Percentiles rank a stretch among this genome's conserved stretches.
Evolutionary conservation across 1,284 basidiomycete species (phyloP).

Genomic region (Trichosporon asahii): DNA sequence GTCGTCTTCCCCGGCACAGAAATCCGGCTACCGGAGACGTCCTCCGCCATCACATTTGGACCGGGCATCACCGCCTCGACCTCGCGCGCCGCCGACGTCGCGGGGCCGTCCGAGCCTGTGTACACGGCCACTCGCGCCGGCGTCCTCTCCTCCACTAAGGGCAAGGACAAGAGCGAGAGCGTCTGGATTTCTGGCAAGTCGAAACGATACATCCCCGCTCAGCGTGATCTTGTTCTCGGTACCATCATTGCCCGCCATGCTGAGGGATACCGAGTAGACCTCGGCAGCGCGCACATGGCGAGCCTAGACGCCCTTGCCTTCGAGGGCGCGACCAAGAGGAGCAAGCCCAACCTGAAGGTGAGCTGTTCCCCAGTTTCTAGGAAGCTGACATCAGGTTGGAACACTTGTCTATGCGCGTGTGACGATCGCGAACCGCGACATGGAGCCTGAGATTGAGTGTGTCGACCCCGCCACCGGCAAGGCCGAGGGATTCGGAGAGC

Average conservation of each 20-base stretch:
- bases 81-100: conserved; percentile 10
- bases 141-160: conserved; percentile 29
- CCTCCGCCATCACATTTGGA: conserved; percentile 38
- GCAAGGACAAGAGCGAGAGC: conserved; percentile 32
- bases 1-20: conserved; percentile 48
- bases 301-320: conserved; percentile 56
- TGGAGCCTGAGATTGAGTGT: conserved; percentile 57
- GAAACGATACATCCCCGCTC: conserved; percentile 54
- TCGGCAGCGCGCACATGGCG: conserved; percentile 54
- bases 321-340: conserved; percentile 56
- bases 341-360: conserved; percentile 56
- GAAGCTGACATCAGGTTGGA: conserved; percentile 50
- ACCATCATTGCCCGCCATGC: conserved; percentile 54
- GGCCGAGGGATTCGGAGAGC: conserved; percentile 53
- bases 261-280: conserved; percentile 56
- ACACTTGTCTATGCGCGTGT: conserved; percentile 55
- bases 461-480: conserved; percentile 55
- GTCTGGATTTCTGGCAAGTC: conserved; percentile 48
- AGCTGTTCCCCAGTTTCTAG: conserved; percentile 13
- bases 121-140: conserved; percentile 46
- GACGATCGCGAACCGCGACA: conserved; percentile 53
- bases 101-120: conserved; percentile 6
- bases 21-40: conserved; percentile 36
- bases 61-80: conserved; percentile 42
- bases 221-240: conserved; percentile 54